Evolutionary conservation across 2,329 filamentous ascomycete species (phyloP), one percentile per base, ranked within the genome.

Genomic region (Xylaria hypoxylon): DNA sequence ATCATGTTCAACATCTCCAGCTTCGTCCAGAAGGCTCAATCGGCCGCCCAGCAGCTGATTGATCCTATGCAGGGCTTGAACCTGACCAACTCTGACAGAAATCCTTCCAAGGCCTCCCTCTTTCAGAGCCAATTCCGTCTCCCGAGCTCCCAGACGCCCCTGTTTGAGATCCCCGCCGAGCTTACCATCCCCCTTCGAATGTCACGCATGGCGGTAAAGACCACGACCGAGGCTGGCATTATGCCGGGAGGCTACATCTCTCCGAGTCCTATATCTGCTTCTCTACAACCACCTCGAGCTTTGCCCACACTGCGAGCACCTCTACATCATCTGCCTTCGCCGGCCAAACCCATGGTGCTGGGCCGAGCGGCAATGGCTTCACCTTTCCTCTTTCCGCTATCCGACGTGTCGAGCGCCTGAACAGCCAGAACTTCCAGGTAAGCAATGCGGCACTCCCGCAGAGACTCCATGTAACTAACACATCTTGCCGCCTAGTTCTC

Each of bases 101-200:
- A 93, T 78, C 94, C 94, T 56, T 95, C 94, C 77, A 98, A 97
- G 83, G 90, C 94, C 62, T 91, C 92, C 58, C 88, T 98, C 65
- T 99, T 98, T 83, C 94, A 96, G 82, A 91, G 92, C 79, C 96
- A 99, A 81, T 99, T 99, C 83, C 93, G 96, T 72, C 90, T 99
- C 38, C 96, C 96, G 51, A 89, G 93, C 76, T 91, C 93, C 44
- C 95, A 99, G 81, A 94, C 92, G 69, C 96, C 96, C 62, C 87
- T 98, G 64, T 94, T 96, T 82, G 96, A 99, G 84, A 97, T 99
- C 81, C 94, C 92, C 68, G 94, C 96, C 76, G 96, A 99, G 83
- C 88, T 99, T 67, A 96, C 94, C 63, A 92, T 99, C 65, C 90
- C 91, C 89, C 88, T 68, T 88, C 88, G 70, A 92, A 90, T 79